phyloP scores from a whole-genome alignment of 1,284 basidiomycete genomes.

The Takashimella koratensis region DNA sequence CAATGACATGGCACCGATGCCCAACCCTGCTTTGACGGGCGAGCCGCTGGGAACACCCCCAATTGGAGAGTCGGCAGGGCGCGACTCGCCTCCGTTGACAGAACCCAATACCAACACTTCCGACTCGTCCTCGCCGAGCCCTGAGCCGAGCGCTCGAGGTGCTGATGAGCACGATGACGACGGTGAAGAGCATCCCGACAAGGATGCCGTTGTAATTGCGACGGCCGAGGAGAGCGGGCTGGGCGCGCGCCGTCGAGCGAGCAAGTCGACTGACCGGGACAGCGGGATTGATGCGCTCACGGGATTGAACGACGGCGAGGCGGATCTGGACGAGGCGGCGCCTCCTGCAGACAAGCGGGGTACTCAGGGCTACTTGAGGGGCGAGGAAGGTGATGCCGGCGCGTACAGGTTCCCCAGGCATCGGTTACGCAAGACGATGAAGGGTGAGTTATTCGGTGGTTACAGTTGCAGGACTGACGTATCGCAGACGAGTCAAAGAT shows the following conservation, averaged over 20 bases:
- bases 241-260: conserved; percentile 8
- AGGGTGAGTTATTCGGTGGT: conserved; percentile 37
- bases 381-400: conserved; percentile 27
- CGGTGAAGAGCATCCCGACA: neutral
- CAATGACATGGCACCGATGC: neutral
- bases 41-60: neutral
- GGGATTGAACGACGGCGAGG: conserved; percentile 47
- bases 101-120: conserved; percentile 8
- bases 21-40: neutral
- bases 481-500: conserved; percentile 51
- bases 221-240: conserved; percentile 2
- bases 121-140: neutral
- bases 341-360: conserved; percentile 35
- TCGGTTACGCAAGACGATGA: conserved; percentile 47
- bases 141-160: neutral
- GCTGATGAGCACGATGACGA: conserved; percentile 1
- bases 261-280: conserved; percentile 7
- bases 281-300: conserved; percentile 38
- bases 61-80: conserved; percentile 2
- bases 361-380: conserved; percentile 39
- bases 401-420: conserved; percentile 50
- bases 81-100: conserved; percentile 29
- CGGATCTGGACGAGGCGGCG: conserved; percentile 44
- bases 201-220: neutral
- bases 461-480: neutral